phyloP scores from a whole-genome alignment of 2,329 filamentous ascomycete genomes.

The Simplicillium sp. region DNA sequence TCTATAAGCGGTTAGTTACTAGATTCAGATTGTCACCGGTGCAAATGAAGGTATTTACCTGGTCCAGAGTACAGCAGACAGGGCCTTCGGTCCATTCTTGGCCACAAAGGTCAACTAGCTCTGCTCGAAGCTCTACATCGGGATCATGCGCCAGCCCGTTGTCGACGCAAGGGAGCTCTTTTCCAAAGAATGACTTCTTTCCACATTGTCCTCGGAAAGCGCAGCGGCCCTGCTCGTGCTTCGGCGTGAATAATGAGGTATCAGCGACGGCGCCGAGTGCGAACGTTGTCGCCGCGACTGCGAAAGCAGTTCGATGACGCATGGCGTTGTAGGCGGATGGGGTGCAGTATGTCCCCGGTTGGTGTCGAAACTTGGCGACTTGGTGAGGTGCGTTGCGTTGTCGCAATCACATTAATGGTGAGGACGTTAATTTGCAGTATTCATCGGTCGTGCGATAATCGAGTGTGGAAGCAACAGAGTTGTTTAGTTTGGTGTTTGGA shows the following conservation, averaged over 20 bases:
- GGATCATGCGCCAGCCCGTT: slow-evolving; percentile 75
- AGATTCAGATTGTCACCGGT: slow-evolving; percentile 8
- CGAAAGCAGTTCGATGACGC: slow-evolving; percentile 18
- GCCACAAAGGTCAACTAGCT: slow-evolving; percentile 80
- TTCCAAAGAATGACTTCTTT: slow-evolving; percentile 81
- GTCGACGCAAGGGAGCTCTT: slow-evolving; percentile 84
- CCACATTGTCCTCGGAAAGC: slow-evolving; percentile 89
- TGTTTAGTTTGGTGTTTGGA: too few relatives aligned
- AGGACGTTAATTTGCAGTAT: too few relatives aligned
- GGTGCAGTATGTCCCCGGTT: too few relatives aligned
- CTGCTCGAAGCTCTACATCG: slow-evolving; percentile 58
- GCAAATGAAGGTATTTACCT: slow-evolving; percentile 40
- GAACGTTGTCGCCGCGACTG: slow-evolving; percentile 20
- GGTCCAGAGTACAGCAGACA: slow-evolving; percentile 75
- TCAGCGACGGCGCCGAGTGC: slow-evolving; percentile 17
- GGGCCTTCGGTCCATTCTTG: slow-evolving; percentile 74
- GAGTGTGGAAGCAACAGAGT: too few relatives aligned
- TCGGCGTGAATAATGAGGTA: slow-evolving; percentile 34
- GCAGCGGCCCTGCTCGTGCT: slow-evolving; percentile 80
- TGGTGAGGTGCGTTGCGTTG: too few relatives aligned
- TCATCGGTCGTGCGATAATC: too few relatives aligned
- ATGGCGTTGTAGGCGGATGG: slow-evolving; percentile 11
- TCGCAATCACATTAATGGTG: too few relatives aligned
- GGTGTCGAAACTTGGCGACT: too few relatives aligned
- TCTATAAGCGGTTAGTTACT: slow-evolving; percentile 30